Evolutionary conservation across 73 alveolate species (phyloP).

Genomic region (Tetrahymena thermophila): DNA sequence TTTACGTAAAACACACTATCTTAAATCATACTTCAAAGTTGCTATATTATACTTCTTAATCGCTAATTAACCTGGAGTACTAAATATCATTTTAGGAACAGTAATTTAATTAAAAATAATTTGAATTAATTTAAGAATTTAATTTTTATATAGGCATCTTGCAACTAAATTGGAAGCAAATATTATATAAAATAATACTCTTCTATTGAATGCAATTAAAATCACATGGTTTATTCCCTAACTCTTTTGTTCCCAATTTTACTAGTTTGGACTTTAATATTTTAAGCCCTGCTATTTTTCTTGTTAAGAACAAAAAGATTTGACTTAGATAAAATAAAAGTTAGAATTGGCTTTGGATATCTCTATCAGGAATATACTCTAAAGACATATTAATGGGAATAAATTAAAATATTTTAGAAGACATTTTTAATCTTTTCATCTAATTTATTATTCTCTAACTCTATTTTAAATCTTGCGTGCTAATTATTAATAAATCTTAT

Average conservation of each 20-base stretch:
- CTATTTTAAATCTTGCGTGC: not conserved
- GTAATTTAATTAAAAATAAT: not conserved
- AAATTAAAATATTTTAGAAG: not conserved
- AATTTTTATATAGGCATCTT: not conserved
- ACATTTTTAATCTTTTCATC: not conserved
- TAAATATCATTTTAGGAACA: not conserved
- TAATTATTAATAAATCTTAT: not conserved
- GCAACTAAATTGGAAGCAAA: not conserved
- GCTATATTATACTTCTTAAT: not conserved
- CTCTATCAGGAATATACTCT: not conserved
- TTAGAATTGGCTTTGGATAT: not conserved
- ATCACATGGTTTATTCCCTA: not conserved
- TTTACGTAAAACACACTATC: not conserved
- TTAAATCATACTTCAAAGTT: not conserved
- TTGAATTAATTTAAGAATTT: not conserved
- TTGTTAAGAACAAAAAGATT: not conserved
- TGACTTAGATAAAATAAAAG: not conserved
- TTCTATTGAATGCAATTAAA: not conserved
- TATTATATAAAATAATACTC: not conserved
- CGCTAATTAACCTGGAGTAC: not conserved
- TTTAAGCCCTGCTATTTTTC: not conserved
- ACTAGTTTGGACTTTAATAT: not conserved
- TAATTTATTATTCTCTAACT: not conserved
- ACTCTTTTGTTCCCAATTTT: not conserved
- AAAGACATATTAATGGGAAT: not conserved